Percentiles rank a stretch among this genome's conserved stretches.
Evolutionary conservation across 2,329 filamentous ascomycete genomes (phyloP).

Genomic region (Plenodomus lindquistii): DNA sequence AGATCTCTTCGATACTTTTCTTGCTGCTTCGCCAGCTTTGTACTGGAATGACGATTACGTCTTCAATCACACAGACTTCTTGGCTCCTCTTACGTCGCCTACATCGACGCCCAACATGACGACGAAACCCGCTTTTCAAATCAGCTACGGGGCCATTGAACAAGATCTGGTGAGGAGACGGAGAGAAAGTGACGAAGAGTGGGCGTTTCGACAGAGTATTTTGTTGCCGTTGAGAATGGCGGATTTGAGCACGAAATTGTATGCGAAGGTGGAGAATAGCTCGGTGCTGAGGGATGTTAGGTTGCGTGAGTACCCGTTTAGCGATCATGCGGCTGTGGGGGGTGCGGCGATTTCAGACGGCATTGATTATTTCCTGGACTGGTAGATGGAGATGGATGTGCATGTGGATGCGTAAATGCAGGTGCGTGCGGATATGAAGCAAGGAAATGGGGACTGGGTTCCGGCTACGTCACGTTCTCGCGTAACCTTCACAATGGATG

Average conservation of each 20-base stretch:
- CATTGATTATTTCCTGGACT: slow-evolving; percentile 40
- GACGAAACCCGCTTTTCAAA: slow-evolving; percentile 35
- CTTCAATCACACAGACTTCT: slow-evolving; percentile 25
- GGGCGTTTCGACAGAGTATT: slow-evolving; percentile 28
- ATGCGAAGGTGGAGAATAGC: slow-evolving; percentile 24
- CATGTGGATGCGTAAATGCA: not conserved
- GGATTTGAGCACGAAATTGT: slow-evolving; percentile 25
- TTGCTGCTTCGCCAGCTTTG: slow-evolving; percentile 53
- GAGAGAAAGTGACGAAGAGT: slow-evolving; percentile 34
- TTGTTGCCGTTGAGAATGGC: slow-evolving; percentile 28
- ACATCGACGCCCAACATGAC: slow-evolving; percentile 1
- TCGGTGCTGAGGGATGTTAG: slow-evolving; percentile 29
- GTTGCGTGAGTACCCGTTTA: slow-evolving; percentile 36
- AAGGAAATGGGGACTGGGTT: too few relatives aligned
- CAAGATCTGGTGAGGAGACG: slow-evolving; percentile 29
- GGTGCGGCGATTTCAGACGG: slow-evolving; percentile 33
- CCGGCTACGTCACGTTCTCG: too few relatives aligned
- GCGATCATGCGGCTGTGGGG: slow-evolving; percentile 37
- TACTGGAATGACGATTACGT: slow-evolving; percentile 55
- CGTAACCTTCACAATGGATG: too few relatives aligned
- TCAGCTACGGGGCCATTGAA: slow-evolving; percentile 37
- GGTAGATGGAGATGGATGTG: slow-evolving; percentile 12
- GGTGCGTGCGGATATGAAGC: not conserved
- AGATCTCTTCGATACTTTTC: slow-evolving; percentile 49
- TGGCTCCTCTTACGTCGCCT: slow-evolving; percentile 18